Base-by-base conservation (phyloP, 345 rosid genomes). In the Eucalyptus regnans region DNA sequence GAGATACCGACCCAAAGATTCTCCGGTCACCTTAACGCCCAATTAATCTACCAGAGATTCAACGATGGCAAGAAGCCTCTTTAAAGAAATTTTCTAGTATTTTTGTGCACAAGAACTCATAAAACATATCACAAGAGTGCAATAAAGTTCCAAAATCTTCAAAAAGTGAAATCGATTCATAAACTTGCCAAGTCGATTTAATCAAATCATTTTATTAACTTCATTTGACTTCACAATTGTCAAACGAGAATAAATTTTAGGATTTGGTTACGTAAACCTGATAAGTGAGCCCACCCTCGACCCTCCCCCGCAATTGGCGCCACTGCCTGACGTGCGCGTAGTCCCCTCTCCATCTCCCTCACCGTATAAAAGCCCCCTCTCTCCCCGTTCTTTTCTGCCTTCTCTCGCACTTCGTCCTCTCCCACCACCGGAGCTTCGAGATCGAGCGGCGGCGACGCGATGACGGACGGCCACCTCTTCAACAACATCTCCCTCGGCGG, bases 401-500 rank as follows among this genome's bases (percentile, higher is more conserved):
- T 52, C 50, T 48, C 86, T 52, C 66, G 52, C 17, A 8, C 85
- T 29, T 20, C 86, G 51, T 12, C 7, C 52, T 50, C 50, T 29
- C 86, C 33, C 16, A n/a, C 33, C 25, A n/a, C 20, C 62, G 50
- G 79, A 56, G 60, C 54, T 86, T n/a, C 46, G 10, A 14, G 3
- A 41, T 27, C 16, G 48, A 27, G 22, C 31, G 4, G 5, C 43
- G 4, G 15, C n/a, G 64, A 25, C 37, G 88, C 92, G 41, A 97
- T 96, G 98, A 88, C 97, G 29, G 99, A 96, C 92, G 97, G 95
- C 56, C 98, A 94, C 83, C 93, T 91, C 91, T 96, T 95, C 91
- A 96, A 96, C 91, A 97, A 92, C 56, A 96, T 97, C 91, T 95
- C 97, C 46, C 96, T 97, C 88, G 95, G 97, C 5, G 97, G 99